phyloP scores from a whole-genome alignment of 345 rosid genomes.

The sweet orange (Citrus sinensis) region DVS_A1.0 CM039162.1:10851001-10851500 shows the following conservation, averaged over 20 bases:
- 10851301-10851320: neutral
- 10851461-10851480: neutral
- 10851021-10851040: slow-evolving; percentile 9
- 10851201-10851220: neutral
- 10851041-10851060: neutral
- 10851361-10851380: neutral
- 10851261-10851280: neutral
- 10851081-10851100: neutral
- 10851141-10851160: neutral
- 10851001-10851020: slow-evolving; percentile 87
- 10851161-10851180: neutral
- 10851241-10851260: neutral
- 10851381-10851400: neutral
- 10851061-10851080: slow-evolving; percentile 1
- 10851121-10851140: neutral
- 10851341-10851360: neutral
- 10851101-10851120: neutral
- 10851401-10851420: neutral
- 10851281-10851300: neutral
- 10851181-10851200: neutral
- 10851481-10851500: neutral
- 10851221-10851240: neutral
- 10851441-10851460: neutral
- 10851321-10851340: neutral
- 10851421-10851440: neutral